phyloP scores from a whole-genome alignment of 139 green algal species.

The Ostreobium quekettii region DNA sequence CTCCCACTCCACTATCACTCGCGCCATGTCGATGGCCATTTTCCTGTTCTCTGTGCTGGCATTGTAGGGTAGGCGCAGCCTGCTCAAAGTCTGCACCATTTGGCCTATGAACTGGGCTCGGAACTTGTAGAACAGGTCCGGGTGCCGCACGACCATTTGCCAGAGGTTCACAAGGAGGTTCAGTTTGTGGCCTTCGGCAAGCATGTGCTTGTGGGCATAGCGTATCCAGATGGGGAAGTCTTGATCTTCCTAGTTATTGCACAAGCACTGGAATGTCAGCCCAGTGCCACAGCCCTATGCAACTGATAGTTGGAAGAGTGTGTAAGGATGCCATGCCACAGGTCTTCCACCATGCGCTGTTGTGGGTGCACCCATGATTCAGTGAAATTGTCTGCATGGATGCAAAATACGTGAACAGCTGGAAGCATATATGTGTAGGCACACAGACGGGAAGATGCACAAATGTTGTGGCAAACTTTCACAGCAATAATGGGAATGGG shows the following conservation, averaged over 20 bases:
- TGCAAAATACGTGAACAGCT: no score
- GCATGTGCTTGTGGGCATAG: conserved; percentile 51
- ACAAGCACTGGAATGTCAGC: conserved; percentile 31
- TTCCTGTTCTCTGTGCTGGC: conserved; percentile 65
- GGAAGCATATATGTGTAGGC: no score
- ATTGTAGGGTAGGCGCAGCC: conserved; percentile 54
- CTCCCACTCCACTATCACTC: conserved; percentile 86
- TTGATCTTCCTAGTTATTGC: neutral
- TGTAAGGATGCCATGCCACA: no score
- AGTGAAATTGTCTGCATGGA: no score
- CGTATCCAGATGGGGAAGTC: conserved; percentile 65
- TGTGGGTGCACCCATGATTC: no score
- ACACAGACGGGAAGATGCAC: no score
- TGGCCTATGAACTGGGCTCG: conserved; percentile 74
- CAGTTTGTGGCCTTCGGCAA: conserved; percentile 69
- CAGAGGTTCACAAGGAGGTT: conserved; percentile 77
- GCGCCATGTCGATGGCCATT: conserved; percentile 83
- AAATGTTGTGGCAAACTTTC: no score
- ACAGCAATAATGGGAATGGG: no score
- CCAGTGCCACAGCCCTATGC: no score
- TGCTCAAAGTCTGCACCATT: conserved; percentile 78
- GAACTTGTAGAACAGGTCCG: conserved; percentile 71
- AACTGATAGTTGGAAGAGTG: no score
- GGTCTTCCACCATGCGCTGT: no score
- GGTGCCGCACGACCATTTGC: conserved; percentile 84